Evolutionary conservation across 805 yeast species (phyloP).

Genomic region (Kuraishia hungarica): DNA sequence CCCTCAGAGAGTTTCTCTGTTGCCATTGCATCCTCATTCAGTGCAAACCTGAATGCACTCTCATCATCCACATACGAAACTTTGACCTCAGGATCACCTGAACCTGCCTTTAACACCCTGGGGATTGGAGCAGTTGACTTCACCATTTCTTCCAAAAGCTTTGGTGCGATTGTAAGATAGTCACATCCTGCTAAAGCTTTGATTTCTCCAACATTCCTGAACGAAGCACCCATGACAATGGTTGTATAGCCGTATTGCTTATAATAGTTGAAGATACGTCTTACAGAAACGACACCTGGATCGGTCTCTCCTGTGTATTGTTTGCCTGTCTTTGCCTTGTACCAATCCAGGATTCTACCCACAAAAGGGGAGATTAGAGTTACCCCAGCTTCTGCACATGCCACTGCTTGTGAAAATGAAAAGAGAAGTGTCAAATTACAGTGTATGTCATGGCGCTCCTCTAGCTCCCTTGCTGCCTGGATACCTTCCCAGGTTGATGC

Average conservation of each 20-base stretch:
- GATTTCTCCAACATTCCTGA: slow-evolving; percentile 86
- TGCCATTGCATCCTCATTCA: slow-evolving; percentile 91
- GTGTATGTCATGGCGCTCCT: slow-evolving; percentile 74
- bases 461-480: slow-evolving; percentile 86
- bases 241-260: slow-evolving; percentile 86
- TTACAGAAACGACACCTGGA: slow-evolving; percentile 85
- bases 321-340: slow-evolving; percentile 79
- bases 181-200: slow-evolving; percentile 89
- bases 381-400: slow-evolving; percentile 86
- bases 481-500: slow-evolving; percentile 96
- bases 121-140: slow-evolving; percentile 67
- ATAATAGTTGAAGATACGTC: slow-evolving; percentile 80
- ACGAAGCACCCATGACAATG: slow-evolving; percentile 94
- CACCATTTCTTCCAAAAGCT: slow-evolving; percentile 70
- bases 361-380: slow-evolving; percentile 91
- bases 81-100: slow-evolving; percentile 40
- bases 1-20: slow-evolving; percentile 89
- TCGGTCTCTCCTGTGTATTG: slow-evolving; percentile 57
- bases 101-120: slow-evolving; percentile 49
- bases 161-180: slow-evolving; percentile 81
- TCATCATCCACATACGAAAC: slow-evolving; percentile 70
- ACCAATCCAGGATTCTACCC: slow-evolving; percentile 92
- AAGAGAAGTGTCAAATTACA: slow-evolving; percentile 81
- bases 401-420: slow-evolving; percentile 88
- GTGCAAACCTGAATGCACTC: slow-evolving; percentile 66